Conservation (phyloP, 352 stramenopile genomes). For the Blastocystis sp. region DNA sequence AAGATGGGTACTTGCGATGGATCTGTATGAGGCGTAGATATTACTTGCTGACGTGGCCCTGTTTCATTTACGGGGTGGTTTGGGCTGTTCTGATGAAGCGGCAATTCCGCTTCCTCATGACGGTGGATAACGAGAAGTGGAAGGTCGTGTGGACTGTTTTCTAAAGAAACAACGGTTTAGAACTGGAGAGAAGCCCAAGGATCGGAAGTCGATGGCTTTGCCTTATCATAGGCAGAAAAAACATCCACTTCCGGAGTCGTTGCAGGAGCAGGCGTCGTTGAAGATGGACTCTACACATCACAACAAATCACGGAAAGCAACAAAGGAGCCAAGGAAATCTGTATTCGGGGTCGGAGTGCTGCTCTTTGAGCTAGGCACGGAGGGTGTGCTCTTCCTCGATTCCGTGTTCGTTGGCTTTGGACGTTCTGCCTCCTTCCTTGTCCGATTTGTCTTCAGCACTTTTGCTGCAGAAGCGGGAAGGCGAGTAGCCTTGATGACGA, state of each 20-base stretch:
- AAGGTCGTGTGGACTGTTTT: constrained; percentile 60
- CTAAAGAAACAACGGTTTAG: constrained; percentile 14
- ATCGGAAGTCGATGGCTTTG: constrained; percentile 15
- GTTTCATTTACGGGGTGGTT: constrained; percentile 47
- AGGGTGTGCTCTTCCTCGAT: neutral
- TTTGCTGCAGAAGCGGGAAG: constrained; percentile 52
- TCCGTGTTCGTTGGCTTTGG: neutral
- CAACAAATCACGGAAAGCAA: neutral
- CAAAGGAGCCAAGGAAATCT: constrained; percentile 34
- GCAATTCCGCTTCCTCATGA: constrained; percentile 40
- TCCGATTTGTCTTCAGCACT: neutral
- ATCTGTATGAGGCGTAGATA: neutral
- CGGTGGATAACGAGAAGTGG: constrained; percentile 46
- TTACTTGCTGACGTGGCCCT: constrained; percentile 52
- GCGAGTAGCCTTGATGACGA: constrained; percentile 74
- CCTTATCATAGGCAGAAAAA: constrained; percentile 16
- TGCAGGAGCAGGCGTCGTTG: neutral
- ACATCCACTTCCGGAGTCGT: constrained; percentile 8
- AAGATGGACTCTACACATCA: constrained; percentile 21
- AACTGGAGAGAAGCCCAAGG: constrained; percentile 38
- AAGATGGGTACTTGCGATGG: constrained; percentile 19
- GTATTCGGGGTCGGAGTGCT: neutral
- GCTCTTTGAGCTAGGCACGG: neutral
- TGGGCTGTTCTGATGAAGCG: constrained; percentile 21
- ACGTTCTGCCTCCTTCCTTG: neutral